Base-by-base conservation (phyloP, 2,329 filamentous ascomycete species). In the Pestalotiopsis sp. region DNA sequence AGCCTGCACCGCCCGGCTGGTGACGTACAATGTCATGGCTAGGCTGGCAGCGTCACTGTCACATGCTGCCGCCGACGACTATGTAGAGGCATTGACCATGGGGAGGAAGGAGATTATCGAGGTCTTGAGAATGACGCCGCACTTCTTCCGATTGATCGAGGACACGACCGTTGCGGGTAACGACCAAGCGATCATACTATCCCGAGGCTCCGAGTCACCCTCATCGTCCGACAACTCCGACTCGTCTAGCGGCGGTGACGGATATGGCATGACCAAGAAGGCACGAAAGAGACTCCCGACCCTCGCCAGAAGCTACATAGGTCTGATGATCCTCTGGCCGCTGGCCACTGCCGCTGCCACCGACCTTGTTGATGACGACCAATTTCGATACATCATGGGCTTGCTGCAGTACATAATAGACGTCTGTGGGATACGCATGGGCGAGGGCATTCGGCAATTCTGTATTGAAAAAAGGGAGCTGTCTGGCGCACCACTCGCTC, bases 21-120 rank as follows among this genome's bases (percentile, higher is more conserved):
- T 68, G 6, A 68, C 45, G 4, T 57, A 45, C 38, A 68, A 68
- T 31, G 45, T 64, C n/a, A 68, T 68, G 66, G 66, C 66, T n/a
- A 38, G 66, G 27, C 52, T 60, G 11, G 66, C 66, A 60, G 59
- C 56, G 6, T 23, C 41, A 17, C 25, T 68, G 7, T 41, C 39
- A 12, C 38, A 5, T 20, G n/a, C n/a, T n/a, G 66, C 27, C 9
- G 23, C 66, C 12, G 23, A 56, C 12, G 66, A 64, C 14, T 68
- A 68, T 59, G 25, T 12, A 9, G 66, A 63, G 17, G 66, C 66
- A 20, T n/a, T 63, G 1, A 14, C 45, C 4, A 68, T 63, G 25
- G 66, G 59, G 7, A 31, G 59, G 27, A 68, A 56, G 23, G 66
- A 68, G 31, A 60, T 64, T 11, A 14, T 13, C 27, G 59, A 68